Conservation (phyloP, 257 asterid genomes). For the Nyctanthes arbortristis region DNA sequence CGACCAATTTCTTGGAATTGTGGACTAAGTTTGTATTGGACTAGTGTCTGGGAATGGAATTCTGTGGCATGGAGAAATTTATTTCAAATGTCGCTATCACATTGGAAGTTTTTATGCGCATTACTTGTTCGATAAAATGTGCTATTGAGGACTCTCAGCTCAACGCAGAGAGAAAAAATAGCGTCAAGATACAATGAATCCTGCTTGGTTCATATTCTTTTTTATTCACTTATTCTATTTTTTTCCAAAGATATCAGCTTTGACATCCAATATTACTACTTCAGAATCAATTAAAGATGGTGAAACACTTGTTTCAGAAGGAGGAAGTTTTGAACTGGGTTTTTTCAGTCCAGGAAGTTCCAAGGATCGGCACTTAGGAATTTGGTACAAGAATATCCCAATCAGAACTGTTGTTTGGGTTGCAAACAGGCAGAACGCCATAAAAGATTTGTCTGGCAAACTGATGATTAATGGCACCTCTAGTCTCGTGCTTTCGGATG, state of each 20-base stretch:
- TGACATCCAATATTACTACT: not conserved
- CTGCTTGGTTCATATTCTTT: not conserved
- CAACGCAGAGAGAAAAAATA: not conserved
- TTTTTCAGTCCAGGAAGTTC: slow-evolving; percentile 20
- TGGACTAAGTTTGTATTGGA: slow-evolving; percentile 1
- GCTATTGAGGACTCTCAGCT: not conserved
- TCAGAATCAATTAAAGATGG: slow-evolving; percentile 17
- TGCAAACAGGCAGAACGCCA: not conserved
- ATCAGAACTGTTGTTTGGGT: not conserved
- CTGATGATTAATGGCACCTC: not conserved
- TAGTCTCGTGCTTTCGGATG: not conserved
- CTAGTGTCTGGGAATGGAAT: slow-evolving; percentile 5
- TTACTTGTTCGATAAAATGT: not conserved
- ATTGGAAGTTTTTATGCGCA: not conserved
- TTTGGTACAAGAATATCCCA: slow-evolving; percentile 7
- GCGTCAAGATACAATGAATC: not conserved
- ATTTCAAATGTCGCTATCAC: slow-evolving; percentile 6
- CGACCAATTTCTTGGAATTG: not conserved
- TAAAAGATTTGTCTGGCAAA: not conserved
- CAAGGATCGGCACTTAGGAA: slow-evolving; percentile 1
- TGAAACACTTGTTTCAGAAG: slow-evolving; percentile 23
- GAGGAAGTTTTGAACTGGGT: slow-evolving; percentile 11
- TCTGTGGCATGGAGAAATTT: slow-evolving; percentile 2
- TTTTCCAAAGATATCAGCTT: not conserved
- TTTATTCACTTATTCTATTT: not conserved